phyloP scores from a whole-genome alignment of 768 basidiomycete species.

The Cyclocybe cylindracea region DNA sequence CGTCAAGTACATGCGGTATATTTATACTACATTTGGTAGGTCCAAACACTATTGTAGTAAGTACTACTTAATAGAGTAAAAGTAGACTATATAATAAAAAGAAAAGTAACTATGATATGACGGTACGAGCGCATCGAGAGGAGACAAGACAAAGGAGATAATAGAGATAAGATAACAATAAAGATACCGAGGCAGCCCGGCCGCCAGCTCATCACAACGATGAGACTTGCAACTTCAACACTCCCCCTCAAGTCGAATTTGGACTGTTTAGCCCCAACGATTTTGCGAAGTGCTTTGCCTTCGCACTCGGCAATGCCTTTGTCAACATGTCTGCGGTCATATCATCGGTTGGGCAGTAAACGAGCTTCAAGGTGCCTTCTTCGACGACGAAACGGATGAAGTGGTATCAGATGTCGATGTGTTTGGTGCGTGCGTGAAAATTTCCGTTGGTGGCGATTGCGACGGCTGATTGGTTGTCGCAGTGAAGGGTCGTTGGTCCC shows the following conservation, averaged over 20 bases:
- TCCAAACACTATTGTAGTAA: too few species aligned
- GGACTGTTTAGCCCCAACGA: constrained; percentile 6
- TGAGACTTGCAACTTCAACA: too few species aligned
- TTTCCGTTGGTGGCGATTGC: not conserved
- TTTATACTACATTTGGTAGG: too few species aligned
- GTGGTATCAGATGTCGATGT: constrained; percentile 8
- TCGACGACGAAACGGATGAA: constrained; percentile 16
- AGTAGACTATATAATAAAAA: too few species aligned
- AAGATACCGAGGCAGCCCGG: too few species aligned
- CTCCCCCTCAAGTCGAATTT: constrained; percentile 20
- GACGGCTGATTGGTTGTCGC: constrained; percentile 2
- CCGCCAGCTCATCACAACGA: too few species aligned
- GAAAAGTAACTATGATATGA: too few species aligned
- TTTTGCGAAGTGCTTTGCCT: constrained; percentile 17
- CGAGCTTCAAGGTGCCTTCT: constrained; percentile 11
- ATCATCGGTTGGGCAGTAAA: constrained; percentile 24
- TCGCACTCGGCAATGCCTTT: constrained; percentile 19
- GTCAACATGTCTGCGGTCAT: constrained; percentile 21
- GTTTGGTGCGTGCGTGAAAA: not conserved
- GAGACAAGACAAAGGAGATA: too few species aligned
- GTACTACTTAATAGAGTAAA: too few species aligned
- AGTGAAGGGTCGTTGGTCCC: not conserved
- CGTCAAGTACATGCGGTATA: too few species aligned
- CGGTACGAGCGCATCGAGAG: too few species aligned
- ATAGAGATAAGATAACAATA: too few species aligned